Percentiles rank a stretch among this genome's conserved stretches.
phyloP scores from a whole-genome alignment of 768 basidiomycete species.

The Brasilioporus rufonigricans region DNA sequence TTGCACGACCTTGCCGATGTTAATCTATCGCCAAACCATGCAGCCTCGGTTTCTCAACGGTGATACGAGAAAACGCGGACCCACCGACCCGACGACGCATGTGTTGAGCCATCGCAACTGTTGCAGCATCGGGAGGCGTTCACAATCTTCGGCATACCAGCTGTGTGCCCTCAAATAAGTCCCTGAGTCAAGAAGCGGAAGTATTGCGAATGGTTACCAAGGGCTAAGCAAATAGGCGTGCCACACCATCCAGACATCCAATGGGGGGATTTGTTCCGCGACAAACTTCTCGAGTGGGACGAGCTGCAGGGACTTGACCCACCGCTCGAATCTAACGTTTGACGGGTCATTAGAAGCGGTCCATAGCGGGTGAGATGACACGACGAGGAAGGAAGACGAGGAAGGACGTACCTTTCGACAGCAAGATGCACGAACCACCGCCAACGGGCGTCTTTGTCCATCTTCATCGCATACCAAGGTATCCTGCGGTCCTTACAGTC shows the following conservation, averaged over 20 bases:
- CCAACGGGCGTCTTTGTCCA: conserved; percentile 34
- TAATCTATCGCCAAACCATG: conserved; percentile 21
- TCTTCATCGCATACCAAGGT: conserved; percentile 21
- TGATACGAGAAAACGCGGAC: neutral
- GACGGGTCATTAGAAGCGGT: too few species aligned
- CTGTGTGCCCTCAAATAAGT: conserved; percentile 34
- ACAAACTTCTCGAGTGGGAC: conserved; percentile 28
- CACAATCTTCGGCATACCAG: conserved; percentile 32
- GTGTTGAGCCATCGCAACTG: conserved; percentile 26
- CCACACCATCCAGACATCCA: conserved; percentile 42
- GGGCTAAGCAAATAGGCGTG: conserved; percentile 41
- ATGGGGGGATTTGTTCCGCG: conserved; percentile 32
- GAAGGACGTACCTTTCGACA: conserved; percentile 38
- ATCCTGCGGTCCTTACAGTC: conserved; percentile 27
- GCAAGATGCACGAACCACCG: conserved; percentile 38
- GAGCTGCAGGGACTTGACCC: conserved; percentile 27
- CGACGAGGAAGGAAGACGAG: too few species aligned
- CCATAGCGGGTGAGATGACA: too few species aligned
- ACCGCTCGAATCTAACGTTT: conserved; percentile 34
- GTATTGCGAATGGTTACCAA: too few species aligned
- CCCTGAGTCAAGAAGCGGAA: too few species aligned
- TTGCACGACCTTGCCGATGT: conserved; percentile 20
- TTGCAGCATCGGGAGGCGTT: conserved; percentile 26
- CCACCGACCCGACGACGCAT: conserved; percentile 30
- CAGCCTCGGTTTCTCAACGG: neutral